These are phyloP conservation scores for Lactarius sanguifluus DNA, from an alignment of 768 basidiomycete genomes.

Conservation along the genomic window DNA sequence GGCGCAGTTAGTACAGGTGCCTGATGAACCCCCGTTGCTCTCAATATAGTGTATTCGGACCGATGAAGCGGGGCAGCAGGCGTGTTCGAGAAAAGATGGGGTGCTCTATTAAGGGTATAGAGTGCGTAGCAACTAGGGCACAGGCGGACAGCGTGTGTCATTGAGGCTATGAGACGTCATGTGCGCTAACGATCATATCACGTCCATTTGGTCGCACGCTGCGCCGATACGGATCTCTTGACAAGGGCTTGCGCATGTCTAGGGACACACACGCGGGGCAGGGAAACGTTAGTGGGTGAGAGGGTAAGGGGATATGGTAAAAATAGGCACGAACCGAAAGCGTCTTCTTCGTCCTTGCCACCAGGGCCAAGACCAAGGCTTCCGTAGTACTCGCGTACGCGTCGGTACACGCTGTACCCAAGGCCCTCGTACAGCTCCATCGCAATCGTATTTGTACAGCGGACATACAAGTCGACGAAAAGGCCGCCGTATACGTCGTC, in stretches of 20 bases:
- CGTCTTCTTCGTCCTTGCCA: slow-evolving; percentile 84
- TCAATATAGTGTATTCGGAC: slow-evolving; percentile 19
- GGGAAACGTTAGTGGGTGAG: background rate
- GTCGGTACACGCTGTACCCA: slow-evolving; percentile 89
- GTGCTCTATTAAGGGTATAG: background rate
- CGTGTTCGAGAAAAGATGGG: background rate
- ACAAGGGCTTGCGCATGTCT: slow-evolving; percentile 76
- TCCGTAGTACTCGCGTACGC: slow-evolving; percentile 90
- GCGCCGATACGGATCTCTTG: slow-evolving; percentile 57
- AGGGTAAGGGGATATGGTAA: background rate
- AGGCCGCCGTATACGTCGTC: slow-evolving; percentile 77
- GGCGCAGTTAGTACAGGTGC: slow-evolving; percentile 19
- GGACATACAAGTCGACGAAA: slow-evolving; percentile 96
- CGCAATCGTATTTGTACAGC: slow-evolving; percentile 81
- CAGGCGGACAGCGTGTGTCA: background rate
- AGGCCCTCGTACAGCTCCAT: slow-evolving; percentile 90
- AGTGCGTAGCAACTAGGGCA: background rate
- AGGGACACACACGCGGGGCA: slow-evolving; percentile 7
- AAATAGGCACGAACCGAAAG: slow-evolving; percentile 67
- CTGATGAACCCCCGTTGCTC: slow-evolving; percentile 29
- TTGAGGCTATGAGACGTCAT: slow-evolving; percentile 50
- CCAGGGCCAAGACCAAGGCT: slow-evolving; percentile 71
- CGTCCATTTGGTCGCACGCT: slow-evolving; percentile 71
- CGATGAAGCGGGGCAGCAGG: background rate
- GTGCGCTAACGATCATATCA: slow-evolving; percentile 65